phyloP scores from a whole-genome alignment of 164 flowering plant species.

The Akebia trifoliata region DNA sequence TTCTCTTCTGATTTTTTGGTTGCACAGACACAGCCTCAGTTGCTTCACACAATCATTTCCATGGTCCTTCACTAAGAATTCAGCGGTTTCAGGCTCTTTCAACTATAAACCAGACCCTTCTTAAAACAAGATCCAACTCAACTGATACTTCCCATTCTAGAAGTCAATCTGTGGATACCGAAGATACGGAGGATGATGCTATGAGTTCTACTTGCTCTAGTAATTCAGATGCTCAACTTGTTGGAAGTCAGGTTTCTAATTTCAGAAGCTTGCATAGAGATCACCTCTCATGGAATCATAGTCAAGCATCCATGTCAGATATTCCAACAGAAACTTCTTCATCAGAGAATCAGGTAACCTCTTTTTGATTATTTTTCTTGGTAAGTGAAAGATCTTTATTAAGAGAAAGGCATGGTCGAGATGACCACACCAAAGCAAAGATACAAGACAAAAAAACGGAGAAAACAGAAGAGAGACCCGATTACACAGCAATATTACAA shows the following conservation, averaged over 20 bases:
- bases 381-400: too few relatives aligned
- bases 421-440: too few relatives aligned
- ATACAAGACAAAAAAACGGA: too few relatives aligned
- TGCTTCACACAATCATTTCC: slow-evolving; percentile 26
- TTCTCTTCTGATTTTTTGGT: not conserved
- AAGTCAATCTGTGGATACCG: slow-evolving; percentile 22
- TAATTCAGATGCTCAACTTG: slow-evolving; percentile 20
- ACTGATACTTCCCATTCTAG: slow-evolving; percentile 22
- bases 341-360: slow-evolving; percentile 40
- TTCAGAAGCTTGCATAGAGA: slow-evolving; percentile 30
- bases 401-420: too few relatives aligned
- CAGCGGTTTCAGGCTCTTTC: slow-evolving; percentile 62
- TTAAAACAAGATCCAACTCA: slow-evolving; percentile 23
- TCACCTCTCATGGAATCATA: slow-evolving; percentile 28
- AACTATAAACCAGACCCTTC: slow-evolving; percentile 34
- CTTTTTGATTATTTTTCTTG: not conserved
- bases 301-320: slow-evolving; percentile 41
- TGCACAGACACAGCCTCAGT: slow-evolving; percentile 32
- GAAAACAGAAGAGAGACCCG: too few relatives aligned
- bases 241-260: slow-evolving; percentile 29
- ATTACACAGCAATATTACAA: too few relatives aligned
- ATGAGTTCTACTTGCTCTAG: slow-evolving; percentile 17
- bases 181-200: slow-evolving; percentile 20
- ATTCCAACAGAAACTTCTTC: slow-evolving; percentile 24
- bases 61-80: slow-evolving; percentile 35